Base-by-base conservation (phyloP, 345 rosid species). In the Physaria fendleri region DNA sequence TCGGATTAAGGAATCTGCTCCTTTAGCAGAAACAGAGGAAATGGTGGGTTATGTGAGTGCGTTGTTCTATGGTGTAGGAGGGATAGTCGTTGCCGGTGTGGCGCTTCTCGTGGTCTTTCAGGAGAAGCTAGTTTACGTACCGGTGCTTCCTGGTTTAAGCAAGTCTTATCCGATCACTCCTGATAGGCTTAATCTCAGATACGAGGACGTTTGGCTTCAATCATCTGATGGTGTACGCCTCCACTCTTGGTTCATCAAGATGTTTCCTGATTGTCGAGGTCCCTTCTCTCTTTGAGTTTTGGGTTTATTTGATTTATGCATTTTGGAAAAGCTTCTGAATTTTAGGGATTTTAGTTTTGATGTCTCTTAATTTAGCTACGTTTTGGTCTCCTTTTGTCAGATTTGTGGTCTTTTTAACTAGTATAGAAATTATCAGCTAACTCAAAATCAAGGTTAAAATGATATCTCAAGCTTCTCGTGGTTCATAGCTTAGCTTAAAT, bases 181-280 rank as follows among this genome's bases (percentile, higher is more conserved):
- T 1, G 58, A 86, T 42, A 87, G 97, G 56, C 87, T 89, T 62
- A 83, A 78, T 18, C 97, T 93, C 65, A 2, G 32, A 24, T 93
- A 85, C 76, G 95, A 93, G 59, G 97, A 93, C 62, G 88, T 93
- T 47, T 93, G 99, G 99, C 95, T 93, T 71, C 73, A 72, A 76
- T 83, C 99, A 68, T 77, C 95, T 23, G 99, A 93, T 48, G 99
- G 97, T 28, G 76, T 85, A 49, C 89, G 83, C 18, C 99, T 93
- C 43, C 99, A 93, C 63, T 73, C 97, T 45, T 93, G 99, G 99
- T 89, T 93, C 79, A 85, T 93, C 82, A 93, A 82, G 71, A 76
- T 85, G 76, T 68, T 78, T 46, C 90, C 99, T 27, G 79, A 81
- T 0, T 79, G 90, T 79, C 85, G 74, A 79, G 99, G 99, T 93